Percentiles rank a stretch among this genome's conserved stretches.
phyloP scores from a whole-genome alignment of 1,284 basidiomycete species.

The Fistulinella cinereoalba region DNA sequence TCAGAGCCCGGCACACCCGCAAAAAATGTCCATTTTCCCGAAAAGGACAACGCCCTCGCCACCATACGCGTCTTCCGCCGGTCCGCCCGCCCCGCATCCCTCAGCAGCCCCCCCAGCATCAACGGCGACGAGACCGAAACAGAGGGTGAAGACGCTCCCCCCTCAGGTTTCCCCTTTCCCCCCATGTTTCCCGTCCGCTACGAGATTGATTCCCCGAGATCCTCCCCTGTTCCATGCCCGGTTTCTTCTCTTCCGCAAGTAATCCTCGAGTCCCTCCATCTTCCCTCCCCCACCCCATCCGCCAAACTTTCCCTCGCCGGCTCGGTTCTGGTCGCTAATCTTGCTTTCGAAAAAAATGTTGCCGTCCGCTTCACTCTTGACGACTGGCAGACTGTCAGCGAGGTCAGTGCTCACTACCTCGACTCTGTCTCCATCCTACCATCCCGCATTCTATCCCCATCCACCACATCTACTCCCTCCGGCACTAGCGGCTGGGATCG shows the following conservation, averaged over 20 bases:
- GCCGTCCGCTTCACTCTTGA: conserved; percentile 90
- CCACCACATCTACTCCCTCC: conserved; percentile 23
- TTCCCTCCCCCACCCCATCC: conserved; percentile 43
- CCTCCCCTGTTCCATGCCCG: conserved; percentile 45
- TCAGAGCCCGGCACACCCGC: conserved; percentile 70
- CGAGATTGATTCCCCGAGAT: conserved; percentile 42
- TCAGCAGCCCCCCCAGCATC: conserved; percentile 42
- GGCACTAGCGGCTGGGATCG: conserved; percentile 47
- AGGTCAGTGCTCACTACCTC: conserved; percentile 71
- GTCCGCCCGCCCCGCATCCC: conserved; percentile 67
- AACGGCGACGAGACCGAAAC: conserved; percentile 75
- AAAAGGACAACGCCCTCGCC: conserved; percentile 63
- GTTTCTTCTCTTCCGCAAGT: conserved; percentile 35
- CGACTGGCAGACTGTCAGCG: conserved; percentile 90
- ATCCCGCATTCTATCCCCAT: conserved; percentile 35
- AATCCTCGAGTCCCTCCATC: conserved; percentile 48
- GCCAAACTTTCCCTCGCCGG: conserved; percentile 44
- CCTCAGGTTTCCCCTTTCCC: conserved; percentile 39
- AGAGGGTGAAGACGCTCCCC: conserved; percentile 47
- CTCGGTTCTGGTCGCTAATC: conserved; percentile 78
- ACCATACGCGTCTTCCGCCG: conserved; percentile 83
- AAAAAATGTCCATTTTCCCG: conserved; percentile 90
- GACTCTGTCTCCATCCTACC: conserved; percentile 50
- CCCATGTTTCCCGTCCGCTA: conserved; percentile 49
- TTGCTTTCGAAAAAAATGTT: conserved; percentile 86